Evolutionary conservation across 495 filamentous ascomycete species (phyloP).

Genomic region (Lindgomyces ingoldianus): DNA sequence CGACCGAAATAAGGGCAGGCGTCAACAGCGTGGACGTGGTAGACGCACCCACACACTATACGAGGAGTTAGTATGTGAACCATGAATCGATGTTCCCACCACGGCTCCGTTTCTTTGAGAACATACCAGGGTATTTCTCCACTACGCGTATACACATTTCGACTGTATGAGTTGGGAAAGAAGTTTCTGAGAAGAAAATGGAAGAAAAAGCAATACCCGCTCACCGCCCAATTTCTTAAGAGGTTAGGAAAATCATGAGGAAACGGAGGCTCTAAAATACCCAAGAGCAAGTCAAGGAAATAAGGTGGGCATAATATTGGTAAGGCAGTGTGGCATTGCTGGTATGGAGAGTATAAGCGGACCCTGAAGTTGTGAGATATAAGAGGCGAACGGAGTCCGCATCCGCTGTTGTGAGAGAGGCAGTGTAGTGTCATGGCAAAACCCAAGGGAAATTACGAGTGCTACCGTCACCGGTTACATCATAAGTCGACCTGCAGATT

Average conservation of each 20-base stretch:
- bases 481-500: not conserved
- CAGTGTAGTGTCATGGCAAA: not conserved
- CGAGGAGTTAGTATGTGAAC: no score
- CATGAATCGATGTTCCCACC: no score
- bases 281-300: not conserved
- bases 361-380: not conserved
- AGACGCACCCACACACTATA: slow-evolving; percentile 41
- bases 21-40: slow-evolving; percentile 40
- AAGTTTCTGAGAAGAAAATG: not conserved
- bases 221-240: not conserved
- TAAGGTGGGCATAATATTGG: not conserved
- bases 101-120: no score
- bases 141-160: slow-evolving; percentile 41
- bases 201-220: not conserved
- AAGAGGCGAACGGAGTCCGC: not conserved
- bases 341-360: not conserved
- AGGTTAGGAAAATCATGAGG: not conserved
- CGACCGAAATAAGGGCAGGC: slow-evolving; percentile 36
- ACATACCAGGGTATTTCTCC: slow-evolving; percentile 40
- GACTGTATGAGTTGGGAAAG: not conserved
- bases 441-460: not conserved
- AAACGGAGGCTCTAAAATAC: not conserved
- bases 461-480: not conserved
- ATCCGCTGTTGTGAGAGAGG: not conserved
- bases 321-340: not conserved